Evolutionary conservation across 1,139 yeast species (phyloP), one percentile per base, ranked within the genome.

Genomic region (Kurtzmaniella quercitrusa): DNA sequence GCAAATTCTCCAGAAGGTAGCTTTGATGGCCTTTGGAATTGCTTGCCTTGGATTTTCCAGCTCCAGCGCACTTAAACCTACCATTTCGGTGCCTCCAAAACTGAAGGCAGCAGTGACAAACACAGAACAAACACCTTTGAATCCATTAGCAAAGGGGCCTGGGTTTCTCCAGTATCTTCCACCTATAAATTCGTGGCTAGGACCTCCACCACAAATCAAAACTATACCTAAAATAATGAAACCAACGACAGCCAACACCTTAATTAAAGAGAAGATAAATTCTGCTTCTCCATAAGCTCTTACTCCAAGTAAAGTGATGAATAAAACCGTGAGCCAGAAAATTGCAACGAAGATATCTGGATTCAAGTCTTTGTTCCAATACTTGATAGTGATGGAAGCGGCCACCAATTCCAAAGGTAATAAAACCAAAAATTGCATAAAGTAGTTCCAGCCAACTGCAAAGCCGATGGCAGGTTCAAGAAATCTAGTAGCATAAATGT

Each of bases 241-340:
- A 18, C 74, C 73, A 33, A 65, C 48, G 6, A 71, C 70, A 1
- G 75, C 66, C 17, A 65, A 51, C 3, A 71, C 72, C 53, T 70
- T 71, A 43, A 69, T 55, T 24, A 62, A 45, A 19, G 69, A 66
- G 44, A 70, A 69, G 3, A 66, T 49, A 47, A 69, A 70, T 49
- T 70, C 76, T 7, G 73, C 70, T 55, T 71, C 77, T 38, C 77
- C 77, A 50, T 70, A 71, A 6, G 73, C 72, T 48, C 63, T 60
- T 7, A 68, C 75, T 5, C 74, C 75, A 31, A 71, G 56, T 42
- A 70, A 55, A 17, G 72, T 70, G 34, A 71, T 68, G 37, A 63
- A 53, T 11, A 69, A 56, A 31, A 70, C 66, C 2, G 58, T 50
- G 9, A 66, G 48, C 65, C 70, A 70, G 44, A 71, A 67, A 10